A percentile compares a stretch with the other conserved stretches of the same genome.
Evolutionary conservation across 768 basidiomycete species (phyloP).

Genomic region (Tricholoma hemisulphureum): DNA sequence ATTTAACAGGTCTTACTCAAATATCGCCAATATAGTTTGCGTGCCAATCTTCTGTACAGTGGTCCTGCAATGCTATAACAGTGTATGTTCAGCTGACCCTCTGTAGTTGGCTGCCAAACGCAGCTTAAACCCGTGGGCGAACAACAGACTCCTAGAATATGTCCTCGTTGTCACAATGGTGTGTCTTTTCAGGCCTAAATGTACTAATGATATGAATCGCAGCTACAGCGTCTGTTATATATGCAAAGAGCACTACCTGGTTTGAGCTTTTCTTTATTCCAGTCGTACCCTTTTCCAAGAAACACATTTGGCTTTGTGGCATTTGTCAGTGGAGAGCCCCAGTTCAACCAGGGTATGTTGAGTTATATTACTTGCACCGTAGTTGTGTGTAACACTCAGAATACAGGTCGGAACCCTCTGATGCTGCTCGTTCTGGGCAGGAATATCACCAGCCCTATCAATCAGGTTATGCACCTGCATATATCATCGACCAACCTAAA

Average conservation of each 20-base stretch:
- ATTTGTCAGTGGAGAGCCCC: slow-evolving; percentile 67
- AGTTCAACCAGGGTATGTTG: slow-evolving; percentile 48
- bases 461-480: slow-evolving; percentile 42
- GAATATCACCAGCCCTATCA: slow-evolving; percentile 32
- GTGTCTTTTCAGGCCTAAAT: slow-evolving; percentile 14
- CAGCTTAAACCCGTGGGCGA: slow-evolving; percentile 55
- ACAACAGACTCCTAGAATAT: slow-evolving; percentile 48
- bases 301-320: slow-evolving; percentile 66
- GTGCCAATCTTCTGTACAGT: slow-evolving; percentile 51
- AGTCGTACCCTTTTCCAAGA: slow-evolving; percentile 60
- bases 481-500: slow-evolving; percentile 26
- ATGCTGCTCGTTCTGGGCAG: slow-evolving; percentile 18
- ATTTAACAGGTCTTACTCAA: neutral
- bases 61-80: neutral
- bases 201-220: slow-evolving; percentile 1
- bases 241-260: slow-evolving; percentile 67
- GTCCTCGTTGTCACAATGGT: slow-evolving; percentile 76
- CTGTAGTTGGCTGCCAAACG: slow-evolving; percentile 65
- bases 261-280: slow-evolving; percentile 78
- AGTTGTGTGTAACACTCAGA: neutral
- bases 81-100: slow-evolving; percentile 11
- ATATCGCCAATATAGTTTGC: slow-evolving; percentile 38
- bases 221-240: slow-evolving; percentile 52
- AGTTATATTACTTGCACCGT: neutral
- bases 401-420: slow-evolving; percentile 30